phyloP scores from a whole-genome alignment of 257 asterid species.

The Eustoma russellianum region DNA sequence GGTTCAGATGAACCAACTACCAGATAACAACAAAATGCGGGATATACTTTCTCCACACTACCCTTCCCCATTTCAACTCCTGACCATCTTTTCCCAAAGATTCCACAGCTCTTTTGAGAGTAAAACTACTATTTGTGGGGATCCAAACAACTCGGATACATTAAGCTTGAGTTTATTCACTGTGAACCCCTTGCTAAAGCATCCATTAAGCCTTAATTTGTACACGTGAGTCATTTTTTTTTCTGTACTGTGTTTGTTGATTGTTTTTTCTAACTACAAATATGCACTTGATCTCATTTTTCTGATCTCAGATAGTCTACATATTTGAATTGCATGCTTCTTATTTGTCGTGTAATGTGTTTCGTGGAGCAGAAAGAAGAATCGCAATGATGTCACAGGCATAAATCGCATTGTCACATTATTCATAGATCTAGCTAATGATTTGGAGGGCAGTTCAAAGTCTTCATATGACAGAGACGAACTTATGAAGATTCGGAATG shows the following conservation, averaged over 20 bases:
- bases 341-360: too few species aligned
- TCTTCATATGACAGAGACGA: conserved; percentile 42
- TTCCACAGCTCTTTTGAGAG: too few species aligned
- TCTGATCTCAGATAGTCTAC: too few species aligned
- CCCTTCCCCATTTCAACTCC: too few species aligned
- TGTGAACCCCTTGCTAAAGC: background rate
- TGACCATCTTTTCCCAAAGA: too few species aligned
- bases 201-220: background rate
- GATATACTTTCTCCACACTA: too few species aligned
- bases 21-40: too few species aligned
- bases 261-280: background rate
- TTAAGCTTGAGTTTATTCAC: too few species aligned
- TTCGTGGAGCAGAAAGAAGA: conserved; percentile 45
- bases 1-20: too few species aligned
- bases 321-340: too few species aligned
- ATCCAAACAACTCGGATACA: too few species aligned
- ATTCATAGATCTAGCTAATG: conserved; percentile 70
- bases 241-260: background rate
- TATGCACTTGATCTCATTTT: background rate
- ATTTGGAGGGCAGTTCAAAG: conserved; percentile 67
- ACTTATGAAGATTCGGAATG: conserved; percentile 53
- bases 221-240: background rate
- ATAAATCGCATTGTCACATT: conserved; percentile 55
- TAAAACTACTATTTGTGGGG: too few species aligned
- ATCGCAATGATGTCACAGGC: conserved; percentile 51